A percentile compares a stretch with the other conserved stretches of the same genome.
These are phyloP conservation scores for Calophaca sinica DNA, from an alignment of 306 rosid genomes.

Conservation along the genomic window DNA sequence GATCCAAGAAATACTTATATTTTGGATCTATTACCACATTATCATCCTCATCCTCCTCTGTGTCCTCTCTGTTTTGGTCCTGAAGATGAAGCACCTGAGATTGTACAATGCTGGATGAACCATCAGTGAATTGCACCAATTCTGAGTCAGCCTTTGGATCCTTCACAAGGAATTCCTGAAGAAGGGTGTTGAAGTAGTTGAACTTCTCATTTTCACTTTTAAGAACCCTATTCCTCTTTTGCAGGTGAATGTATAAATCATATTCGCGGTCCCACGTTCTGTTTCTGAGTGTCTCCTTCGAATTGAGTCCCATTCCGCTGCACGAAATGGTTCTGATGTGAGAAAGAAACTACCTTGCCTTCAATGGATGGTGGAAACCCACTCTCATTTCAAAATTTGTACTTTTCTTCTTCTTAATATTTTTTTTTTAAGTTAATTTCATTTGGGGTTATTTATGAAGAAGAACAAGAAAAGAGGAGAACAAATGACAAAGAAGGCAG, in stretches of 20 bases:
- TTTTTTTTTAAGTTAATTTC: too few species aligned
- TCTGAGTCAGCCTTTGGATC: constrained; percentile 16
- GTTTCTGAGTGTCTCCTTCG: not conserved
- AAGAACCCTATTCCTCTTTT: not conserved
- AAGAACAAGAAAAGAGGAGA: not conserved
- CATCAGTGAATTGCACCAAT: constrained; percentile 1
- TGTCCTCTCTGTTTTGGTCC: not conserved
- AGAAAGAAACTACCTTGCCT: too few species aligned
- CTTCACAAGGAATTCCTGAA: not conserved
- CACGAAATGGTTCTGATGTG: not conserved
- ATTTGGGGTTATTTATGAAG: not conserved
- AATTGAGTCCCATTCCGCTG: not conserved
- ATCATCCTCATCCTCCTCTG: not conserved
- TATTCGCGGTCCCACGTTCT: constrained; percentile 30
- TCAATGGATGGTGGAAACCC: too few species aligned
- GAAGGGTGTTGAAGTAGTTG: constrained; percentile 23
- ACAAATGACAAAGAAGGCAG: not conserved
- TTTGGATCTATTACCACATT: not conserved
- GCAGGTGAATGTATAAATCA: constrained; percentile 35
- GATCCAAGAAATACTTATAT: constrained; percentile 18
- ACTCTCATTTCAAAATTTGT: not conserved
- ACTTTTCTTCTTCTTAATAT: not conserved
- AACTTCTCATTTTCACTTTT: constrained; percentile 2
- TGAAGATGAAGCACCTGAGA: constrained; percentile 1
- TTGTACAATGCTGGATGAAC: not conserved